Conservation (phyloP, 495 filamentous ascomycete genomes). For the Neurospora sublineolata region DNA sequence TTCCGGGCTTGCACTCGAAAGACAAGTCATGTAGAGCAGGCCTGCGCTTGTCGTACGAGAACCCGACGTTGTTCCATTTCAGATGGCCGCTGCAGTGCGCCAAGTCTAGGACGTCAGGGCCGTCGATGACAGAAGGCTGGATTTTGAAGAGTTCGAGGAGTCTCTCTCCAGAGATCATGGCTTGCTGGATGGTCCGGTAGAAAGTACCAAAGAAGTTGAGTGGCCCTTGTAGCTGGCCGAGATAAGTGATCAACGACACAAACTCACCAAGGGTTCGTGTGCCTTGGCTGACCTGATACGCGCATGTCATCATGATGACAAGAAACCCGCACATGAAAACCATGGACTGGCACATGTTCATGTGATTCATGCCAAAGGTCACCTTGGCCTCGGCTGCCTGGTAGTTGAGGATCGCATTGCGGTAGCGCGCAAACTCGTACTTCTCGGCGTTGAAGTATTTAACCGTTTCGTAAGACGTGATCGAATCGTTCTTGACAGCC, state of each 20-base stretch:
- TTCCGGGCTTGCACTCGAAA: constrained; percentile 77
- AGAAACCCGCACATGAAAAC: constrained; percentile 88
- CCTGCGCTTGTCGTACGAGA: constrained; percentile 80
- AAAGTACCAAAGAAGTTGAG: constrained; percentile 98
- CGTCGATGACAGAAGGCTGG: constrained; percentile 78
- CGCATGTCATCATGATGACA: constrained; percentile 54
- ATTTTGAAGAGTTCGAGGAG: constrained; percentile 87
- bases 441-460: constrained; percentile 98
- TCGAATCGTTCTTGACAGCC: constrained; percentile 96
- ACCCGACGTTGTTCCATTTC: constrained; percentile 74
- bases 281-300: constrained; percentile 73
- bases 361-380: constrained; percentile 71
- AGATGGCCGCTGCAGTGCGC: constrained; percentile 66
- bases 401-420: constrained; percentile 65
- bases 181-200: constrained; percentile 89
- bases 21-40: constrained; percentile 72
- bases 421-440: constrained; percentile 83
- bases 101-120: constrained; percentile 36
- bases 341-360: constrained; percentile 89
- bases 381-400: constrained; percentile 84
- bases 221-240: constrained; percentile 82
- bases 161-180: constrained; percentile 93
- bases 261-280: constrained; percentile 67
- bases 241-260: constrained; percentile 72
- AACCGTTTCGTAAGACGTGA: constrained; percentile 95